Base-by-base conservation (phyloP, 208 protist genomes). In the Crithidia expoeki region DNA sequence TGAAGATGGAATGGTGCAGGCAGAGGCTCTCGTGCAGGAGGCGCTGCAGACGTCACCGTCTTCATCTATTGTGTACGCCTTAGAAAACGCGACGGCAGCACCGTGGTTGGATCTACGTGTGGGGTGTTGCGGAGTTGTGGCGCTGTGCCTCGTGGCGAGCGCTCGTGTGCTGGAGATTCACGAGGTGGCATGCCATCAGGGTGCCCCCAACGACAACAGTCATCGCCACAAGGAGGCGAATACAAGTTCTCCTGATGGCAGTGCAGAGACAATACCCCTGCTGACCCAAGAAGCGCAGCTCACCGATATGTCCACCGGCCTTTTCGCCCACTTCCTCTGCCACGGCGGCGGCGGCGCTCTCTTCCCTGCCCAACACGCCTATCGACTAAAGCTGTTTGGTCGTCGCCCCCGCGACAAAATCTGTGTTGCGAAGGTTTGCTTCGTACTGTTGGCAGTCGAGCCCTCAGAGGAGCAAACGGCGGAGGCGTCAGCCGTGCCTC, bases 141-240 rank as follows among this genome's bases (percentile, higher is more conserved):
- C 76, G 25, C 23, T 88, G 14, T 76, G 65, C 34, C 23, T 88
- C 33, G 68, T 74, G 23, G 42, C 69, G 3, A 72, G 71, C 40
- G 74, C 68, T 4, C 46, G 67, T 36, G 57, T 75, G 11, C 19
- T 80, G 68, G 74, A 71, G 56, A 70, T 80, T 32, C 61, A 72
- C 19, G 50, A 58, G 17, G 38, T 30, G n/a, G n/a, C n/a, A n/a
- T n/a, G n/a, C n/a, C n/a, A n/a, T n/a, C n/a, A n/a, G n/a, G n/a
- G n/a, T n/a, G n/a, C n/a, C n/a, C n/a, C n/a, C n/a, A n/a, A n/a
- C n/a, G n/a, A n/a, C n/a, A n/a, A 42, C 36, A 6, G 36, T 42
- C 36, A 42, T 42, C 36, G 36, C 36, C 36, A 42, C 36, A 42
- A 21, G 55, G 3, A 3, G 28, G 5, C 2, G 34, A 51, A 12